phyloP scores from a whole-genome alignment of 176 grass and related monocot genomes.

The Thalia dealbata region DNA sequence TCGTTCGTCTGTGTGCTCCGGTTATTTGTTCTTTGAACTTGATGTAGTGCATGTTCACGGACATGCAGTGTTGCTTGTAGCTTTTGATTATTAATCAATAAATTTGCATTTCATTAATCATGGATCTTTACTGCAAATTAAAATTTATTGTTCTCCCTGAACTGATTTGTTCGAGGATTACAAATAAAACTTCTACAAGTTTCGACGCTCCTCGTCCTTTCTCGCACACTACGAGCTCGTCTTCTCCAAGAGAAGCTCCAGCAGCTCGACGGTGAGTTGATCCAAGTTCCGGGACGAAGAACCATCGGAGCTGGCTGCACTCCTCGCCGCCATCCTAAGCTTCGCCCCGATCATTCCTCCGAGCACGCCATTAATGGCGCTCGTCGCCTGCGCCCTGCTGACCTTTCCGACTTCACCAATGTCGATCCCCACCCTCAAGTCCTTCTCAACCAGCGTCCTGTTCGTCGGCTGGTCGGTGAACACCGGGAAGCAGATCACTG shows the following conservation, averaged over 20 bases:
- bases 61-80: too few species aligned
- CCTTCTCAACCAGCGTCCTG: constrained; percentile 34
- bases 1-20: too few species aligned
- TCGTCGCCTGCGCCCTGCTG: constrained; percentile 21
- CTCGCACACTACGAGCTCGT: too few species aligned
- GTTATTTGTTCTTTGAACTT: too few species aligned
- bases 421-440: constrained; percentile 37
- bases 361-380: constrained; percentile 34
- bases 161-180: too few species aligned
- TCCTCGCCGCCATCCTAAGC: constrained; percentile 25
- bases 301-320: constrained; percentile 26
- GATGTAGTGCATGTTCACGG: too few species aligned
- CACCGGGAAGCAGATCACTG: constrained; percentile 72
- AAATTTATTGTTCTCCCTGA: too few species aligned
- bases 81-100: too few species aligned
- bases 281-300: constrained; percentile 51
- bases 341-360: constrained; percentile 20
- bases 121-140: too few species aligned
- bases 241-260: neutral
- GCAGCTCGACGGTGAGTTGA: constrained; percentile 40
- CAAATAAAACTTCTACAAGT: too few species aligned
- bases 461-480: constrained; percentile 67
- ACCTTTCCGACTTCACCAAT: constrained; percentile 44
- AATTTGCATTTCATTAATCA: too few species aligned
- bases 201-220: too few species aligned